Evolutionary conservation across 2,329 filamentous ascomycete genomes (phyloP).

Genomic region (Claviceps fusiformis): DNA sequence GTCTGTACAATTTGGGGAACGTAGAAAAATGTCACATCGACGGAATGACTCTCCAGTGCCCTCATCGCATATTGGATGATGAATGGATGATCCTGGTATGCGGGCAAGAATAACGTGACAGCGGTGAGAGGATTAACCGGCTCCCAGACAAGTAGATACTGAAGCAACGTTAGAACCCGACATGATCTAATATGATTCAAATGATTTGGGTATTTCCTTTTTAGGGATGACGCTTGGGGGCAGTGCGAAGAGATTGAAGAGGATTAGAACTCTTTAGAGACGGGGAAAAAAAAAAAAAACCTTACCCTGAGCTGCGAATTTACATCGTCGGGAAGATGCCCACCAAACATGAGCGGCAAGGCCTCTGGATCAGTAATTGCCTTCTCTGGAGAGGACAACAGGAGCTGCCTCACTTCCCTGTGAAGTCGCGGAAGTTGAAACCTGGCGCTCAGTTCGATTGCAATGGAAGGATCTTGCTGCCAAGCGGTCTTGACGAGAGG

Average conservation of each 20-base stretch:
- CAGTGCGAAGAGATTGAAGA: too few relatives aligned
- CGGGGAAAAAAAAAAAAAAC: neutral
- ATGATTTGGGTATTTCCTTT: neutral
- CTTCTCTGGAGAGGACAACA: constrained; percentile 74
- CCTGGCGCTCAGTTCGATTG: constrained; percentile 69
- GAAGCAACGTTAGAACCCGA: constrained; percentile 8
- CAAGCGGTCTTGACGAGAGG: constrained; percentile 71
- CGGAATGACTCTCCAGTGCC: constrained; percentile 80
- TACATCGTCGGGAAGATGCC: constrained; percentile 63
- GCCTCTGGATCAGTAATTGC: constrained; percentile 71
- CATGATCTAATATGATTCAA: neutral
- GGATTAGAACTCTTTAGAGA: too few relatives aligned
- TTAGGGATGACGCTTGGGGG: too few relatives aligned
- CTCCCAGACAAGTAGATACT: constrained; percentile 88
- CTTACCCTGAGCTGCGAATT: constrained; percentile 64
- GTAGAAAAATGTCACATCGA: constrained; percentile 98
- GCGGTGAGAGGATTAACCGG: constrained; percentile 87
- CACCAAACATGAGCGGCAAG: constrained; percentile 67
- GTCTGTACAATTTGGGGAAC: constrained; percentile 97
- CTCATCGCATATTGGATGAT: constrained; percentile 95
- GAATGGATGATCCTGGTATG: constrained; percentile 82
- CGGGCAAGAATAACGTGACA: constrained; percentile 82
- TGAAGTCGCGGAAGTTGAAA: constrained; percentile 64
- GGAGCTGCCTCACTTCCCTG: constrained; percentile 62
- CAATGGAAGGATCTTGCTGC: constrained; percentile 71